phyloP scores from a whole-genome alignment of 2,329 filamentous ascomycete species.

The Coniochaeta ligniaria region DNA sequence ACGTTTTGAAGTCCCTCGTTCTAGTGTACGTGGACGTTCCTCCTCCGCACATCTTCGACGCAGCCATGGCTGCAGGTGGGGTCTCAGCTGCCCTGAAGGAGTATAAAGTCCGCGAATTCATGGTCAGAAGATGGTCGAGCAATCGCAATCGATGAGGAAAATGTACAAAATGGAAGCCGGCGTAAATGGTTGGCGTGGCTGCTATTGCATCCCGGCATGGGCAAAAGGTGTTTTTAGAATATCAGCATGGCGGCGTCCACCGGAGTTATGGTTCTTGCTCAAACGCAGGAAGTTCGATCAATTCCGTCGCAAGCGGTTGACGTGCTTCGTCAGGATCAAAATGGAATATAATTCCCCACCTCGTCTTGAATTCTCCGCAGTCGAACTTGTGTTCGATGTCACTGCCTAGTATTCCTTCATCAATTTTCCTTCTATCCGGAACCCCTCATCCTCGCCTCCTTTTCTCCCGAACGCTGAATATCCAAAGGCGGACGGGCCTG shows the following conservation, averaged over 20 bases:
- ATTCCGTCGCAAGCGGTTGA: not conserved
- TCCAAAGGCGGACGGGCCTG: not conserved
- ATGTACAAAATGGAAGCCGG: not conserved
- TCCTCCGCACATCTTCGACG: conserved; percentile 41
- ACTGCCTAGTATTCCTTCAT: not conserved
- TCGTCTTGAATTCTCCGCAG: not conserved
- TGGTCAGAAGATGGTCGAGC: conserved; percentile 21
- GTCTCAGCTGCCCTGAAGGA: conserved; percentile 17
- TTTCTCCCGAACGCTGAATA: not conserved
- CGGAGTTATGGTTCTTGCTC: not conserved
- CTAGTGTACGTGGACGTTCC: conserved; percentile 90
- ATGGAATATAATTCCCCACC: not conserved
- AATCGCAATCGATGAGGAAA: conserved; percentile 20
- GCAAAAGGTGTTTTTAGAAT: not conserved
- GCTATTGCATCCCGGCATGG: not conserved
- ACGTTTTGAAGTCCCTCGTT: conserved; percentile 85
- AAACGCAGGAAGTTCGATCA: not conserved
- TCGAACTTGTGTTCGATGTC: not conserved
- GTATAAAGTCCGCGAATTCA: conserved; percentile 20
- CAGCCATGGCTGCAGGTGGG: conserved; percentile 13
- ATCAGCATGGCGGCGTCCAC: not conserved
- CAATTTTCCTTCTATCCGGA: not conserved
- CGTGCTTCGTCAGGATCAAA: not conserved
- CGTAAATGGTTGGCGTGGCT: not conserved
- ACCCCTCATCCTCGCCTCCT: not conserved